phyloP scores from a whole-genome alignment of 108 stramenopile genomes.

The Seminavis robusta region DNA sequence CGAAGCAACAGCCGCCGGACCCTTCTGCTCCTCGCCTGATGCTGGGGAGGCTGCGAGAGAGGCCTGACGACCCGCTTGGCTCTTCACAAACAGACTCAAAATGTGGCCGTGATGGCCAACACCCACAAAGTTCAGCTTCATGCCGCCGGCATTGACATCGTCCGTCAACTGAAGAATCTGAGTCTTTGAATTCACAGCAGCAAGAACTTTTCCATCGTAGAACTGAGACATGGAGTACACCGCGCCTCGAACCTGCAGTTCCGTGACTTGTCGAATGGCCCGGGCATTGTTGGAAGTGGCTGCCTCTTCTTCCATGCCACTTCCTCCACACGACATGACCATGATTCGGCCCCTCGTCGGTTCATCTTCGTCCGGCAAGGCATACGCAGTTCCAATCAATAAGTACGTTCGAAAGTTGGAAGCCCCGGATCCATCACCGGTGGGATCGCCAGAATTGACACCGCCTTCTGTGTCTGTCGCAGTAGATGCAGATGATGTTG shows the following conservation, averaged over 20 bases:
- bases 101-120: conserved; percentile 94
- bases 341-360: conserved; percentile 89
- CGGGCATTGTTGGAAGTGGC: conserved; percentile 24
- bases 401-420: too few relatives aligned
- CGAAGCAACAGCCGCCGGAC: background rate
- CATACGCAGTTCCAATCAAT: conserved; percentile 93
- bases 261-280: conserved; percentile 52
- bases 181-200: conserved; percentile 81
- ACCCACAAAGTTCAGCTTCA: conserved; percentile 44
- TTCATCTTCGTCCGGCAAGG: conserved; percentile 90
- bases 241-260: conserved; percentile 65
- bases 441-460: conserved; percentile 8
- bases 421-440: too few relatives aligned
- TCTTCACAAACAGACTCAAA: conserved; percentile 84
- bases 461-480: conserved; percentile 10
- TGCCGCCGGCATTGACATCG: conserved; percentile 34
- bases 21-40: conserved; percentile 15
- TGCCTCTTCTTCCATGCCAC: conserved; percentile 16
- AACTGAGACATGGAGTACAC: conserved; percentile 80
- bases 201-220: conserved; percentile 63
- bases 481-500: conserved; percentile 7
- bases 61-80: conserved; percentile 38
- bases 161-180: conserved; percentile 44
- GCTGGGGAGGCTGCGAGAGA: background rate
- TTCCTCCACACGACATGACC: conserved; percentile 71